These are phyloP conservation scores for Pezicula radicicola DNA, from an alignment of 2,329 filamentous ascomycete genomes.

Conservation along the genomic window DNA sequence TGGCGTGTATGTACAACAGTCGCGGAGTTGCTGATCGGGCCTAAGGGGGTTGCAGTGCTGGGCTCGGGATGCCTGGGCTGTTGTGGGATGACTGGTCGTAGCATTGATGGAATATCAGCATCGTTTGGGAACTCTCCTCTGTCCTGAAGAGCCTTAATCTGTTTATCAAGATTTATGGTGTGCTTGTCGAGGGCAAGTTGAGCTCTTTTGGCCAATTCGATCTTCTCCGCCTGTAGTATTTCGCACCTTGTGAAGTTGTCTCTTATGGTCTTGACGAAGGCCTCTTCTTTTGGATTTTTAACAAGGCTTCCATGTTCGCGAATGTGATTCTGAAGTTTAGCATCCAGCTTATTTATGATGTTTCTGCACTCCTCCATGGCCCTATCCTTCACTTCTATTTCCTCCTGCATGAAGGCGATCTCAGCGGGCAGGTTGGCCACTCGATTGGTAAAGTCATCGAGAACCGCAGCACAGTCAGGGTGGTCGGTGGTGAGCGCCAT, in stretches of 20 bases:
- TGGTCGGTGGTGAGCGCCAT: conserved; percentile 61
- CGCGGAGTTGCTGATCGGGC: conserved; percentile 20
- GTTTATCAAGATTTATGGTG: conserved; percentile 57
- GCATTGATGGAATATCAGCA: conserved; percentile 58
- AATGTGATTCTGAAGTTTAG: conserved; percentile 77
- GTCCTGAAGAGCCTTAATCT: conserved; percentile 61
- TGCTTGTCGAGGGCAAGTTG: conserved; percentile 60
- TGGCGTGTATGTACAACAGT: conserved; percentile 20
- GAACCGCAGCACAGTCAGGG: conserved; percentile 64
- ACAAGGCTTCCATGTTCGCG: conserved; percentile 72
- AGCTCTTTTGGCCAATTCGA: conserved; percentile 64
- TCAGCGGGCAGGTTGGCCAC: conserved; percentile 80
- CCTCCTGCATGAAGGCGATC: conserved; percentile 78
- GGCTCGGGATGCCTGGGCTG: conserved; percentile 18
- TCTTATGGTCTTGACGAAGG: conserved; percentile 61
- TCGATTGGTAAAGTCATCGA: conserved; percentile 74
- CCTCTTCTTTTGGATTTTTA: conserved; percentile 72
- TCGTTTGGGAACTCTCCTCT: conserved; percentile 47
- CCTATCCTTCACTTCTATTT: conserved; percentile 77
- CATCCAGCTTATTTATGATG: conserved; percentile 69
- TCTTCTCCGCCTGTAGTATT: conserved; percentile 71
- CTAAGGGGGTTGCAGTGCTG: conserved; percentile 17
- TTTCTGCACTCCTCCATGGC: conserved; percentile 66
- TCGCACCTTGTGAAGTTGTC: conserved; percentile 69
- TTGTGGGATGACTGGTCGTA: conserved; percentile 57